Base-by-base conservation (phyloP, 768 basidiomycete species). In the Tephrocybe sp. region DNA sequence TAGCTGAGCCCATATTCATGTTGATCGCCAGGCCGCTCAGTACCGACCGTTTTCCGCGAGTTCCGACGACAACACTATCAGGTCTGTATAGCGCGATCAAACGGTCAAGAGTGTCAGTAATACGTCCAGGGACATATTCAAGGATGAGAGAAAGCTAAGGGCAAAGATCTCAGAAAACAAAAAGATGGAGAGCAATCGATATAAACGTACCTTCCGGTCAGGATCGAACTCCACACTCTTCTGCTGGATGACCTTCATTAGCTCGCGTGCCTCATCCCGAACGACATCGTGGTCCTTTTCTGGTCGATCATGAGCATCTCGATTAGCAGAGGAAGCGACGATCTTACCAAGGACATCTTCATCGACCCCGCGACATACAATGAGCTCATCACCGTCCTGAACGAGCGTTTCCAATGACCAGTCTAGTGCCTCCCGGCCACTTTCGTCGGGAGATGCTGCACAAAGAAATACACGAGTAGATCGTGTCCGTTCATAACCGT, bases 61-160 rank as follows among this genome's bases (percentile, higher is more conserved):
- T 93, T 16, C 97, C 96, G 23, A 98, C 96, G 12, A 99, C 86
- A 47, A 99, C 78, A 0, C 90, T 87, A 65, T 96, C 93, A 4
- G 92, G 92, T 32, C 89, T 86, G 62, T 96, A 94, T 6, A 97
- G 79, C 0, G 92, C 89, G 56, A 96, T 94, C 53, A 95, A 81
- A 45, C 95, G 87, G 62, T 98, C 92, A 48, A 98, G 85, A 9
- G 90, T 91, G 45, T 88, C 83, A 0, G 92, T 91, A 5, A 96
- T 82, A 49, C 85, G 87, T 30, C 96, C 97, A 0, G 94, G 91
- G 43, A 98, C 89, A 64, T 89, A 94, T 72, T 98, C 96, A 36
- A 98, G 84, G 45, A 97, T 87, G 45, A 99, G 78, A 0, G 89
- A 93, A 22, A 98, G 77, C 85, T 91, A 17, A 14, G 31, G 23